phyloP scores from a whole-genome alignment of 768 basidiomycete species.

The Mycena crocata region DNA sequence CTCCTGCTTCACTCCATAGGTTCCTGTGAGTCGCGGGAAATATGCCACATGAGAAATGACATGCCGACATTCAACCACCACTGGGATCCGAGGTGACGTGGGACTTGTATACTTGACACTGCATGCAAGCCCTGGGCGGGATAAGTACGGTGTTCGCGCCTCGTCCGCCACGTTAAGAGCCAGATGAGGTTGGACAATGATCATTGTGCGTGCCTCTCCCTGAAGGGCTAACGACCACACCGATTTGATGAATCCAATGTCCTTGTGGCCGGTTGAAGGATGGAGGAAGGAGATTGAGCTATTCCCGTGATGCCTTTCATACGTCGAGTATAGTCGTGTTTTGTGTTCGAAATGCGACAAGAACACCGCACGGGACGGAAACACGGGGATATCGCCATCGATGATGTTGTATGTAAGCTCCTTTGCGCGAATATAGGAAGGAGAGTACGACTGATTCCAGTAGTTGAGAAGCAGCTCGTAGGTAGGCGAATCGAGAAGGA shows the following conservation, averaged over 20 bases:
- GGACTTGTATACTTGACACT: not conserved
- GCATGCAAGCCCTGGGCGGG: not conserved
- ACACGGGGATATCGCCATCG: not conserved
- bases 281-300: constrained; percentile 2
- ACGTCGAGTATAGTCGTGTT: not conserved
- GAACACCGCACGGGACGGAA: not conserved
- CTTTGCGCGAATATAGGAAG: constrained; percentile 10
- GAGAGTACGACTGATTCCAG: constrained; percentile 19
- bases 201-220: constrained; percentile 9
- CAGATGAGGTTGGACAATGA: constrained; percentile 15
- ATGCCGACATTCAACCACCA: constrained; percentile 1
- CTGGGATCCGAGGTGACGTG: not conserved
- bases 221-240: constrained; percentile 3
- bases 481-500: not conserved
- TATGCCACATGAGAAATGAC: not conserved
- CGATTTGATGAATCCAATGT: not conserved
- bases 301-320: not conserved
- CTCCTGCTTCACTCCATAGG: not conserved
- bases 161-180: not conserved
- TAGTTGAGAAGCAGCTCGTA: constrained; percentile 12
- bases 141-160: not conserved
- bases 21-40: constrained; percentile 4
- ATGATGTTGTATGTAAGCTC: not conserved
- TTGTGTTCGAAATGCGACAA: not conserved
- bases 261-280: constrained; percentile 3